Evolutionary conservation across 1,284 basidiomycete genomes (phyloP).

Genomic region (Leccinum colubrinum): DNA sequence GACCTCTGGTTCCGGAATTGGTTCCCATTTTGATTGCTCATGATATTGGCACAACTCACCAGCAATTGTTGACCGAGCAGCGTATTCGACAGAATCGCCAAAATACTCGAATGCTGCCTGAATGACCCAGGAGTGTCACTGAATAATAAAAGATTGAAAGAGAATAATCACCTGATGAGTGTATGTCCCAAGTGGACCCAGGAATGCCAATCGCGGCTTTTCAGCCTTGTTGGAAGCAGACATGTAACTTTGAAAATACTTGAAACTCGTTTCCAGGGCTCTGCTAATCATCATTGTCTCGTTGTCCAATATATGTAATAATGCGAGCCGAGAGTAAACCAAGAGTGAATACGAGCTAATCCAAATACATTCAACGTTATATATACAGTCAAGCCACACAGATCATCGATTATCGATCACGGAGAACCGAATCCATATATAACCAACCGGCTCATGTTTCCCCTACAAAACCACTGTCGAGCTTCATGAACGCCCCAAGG

Average conservation of each 20-base stretch:
- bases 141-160: neutral
- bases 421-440: neutral
- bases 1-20: constrained; percentile 43
- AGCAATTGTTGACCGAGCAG: constrained; percentile 52
- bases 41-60: constrained; percentile 34
- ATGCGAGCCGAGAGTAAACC: neutral
- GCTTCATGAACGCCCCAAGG: constrained; percentile 14
- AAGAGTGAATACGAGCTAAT: neutral
- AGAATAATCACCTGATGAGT: constrained; percentile 60
- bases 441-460: constrained; percentile 3
- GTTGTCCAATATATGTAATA: neutral
- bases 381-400: neutral
- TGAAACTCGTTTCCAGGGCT: constrained; percentile 4
- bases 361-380: neutral
- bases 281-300: constrained; percentile 11
- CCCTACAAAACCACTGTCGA: constrained; percentile 4
- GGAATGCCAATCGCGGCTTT: constrained; percentile 41
- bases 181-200: constrained; percentile 76
- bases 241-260: constrained; percentile 10
- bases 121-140: neutral
- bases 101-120: constrained; percentile 65
- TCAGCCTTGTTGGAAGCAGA: constrained; percentile 1
- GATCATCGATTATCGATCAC: neutral
- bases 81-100: constrained; percentile 48
- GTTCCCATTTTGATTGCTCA: neutral